These are phyloP conservation scores for Geranium rotundifolium DNA, from an alignment of 345 rosid genomes.

Conservation along the genomic window DNA sequence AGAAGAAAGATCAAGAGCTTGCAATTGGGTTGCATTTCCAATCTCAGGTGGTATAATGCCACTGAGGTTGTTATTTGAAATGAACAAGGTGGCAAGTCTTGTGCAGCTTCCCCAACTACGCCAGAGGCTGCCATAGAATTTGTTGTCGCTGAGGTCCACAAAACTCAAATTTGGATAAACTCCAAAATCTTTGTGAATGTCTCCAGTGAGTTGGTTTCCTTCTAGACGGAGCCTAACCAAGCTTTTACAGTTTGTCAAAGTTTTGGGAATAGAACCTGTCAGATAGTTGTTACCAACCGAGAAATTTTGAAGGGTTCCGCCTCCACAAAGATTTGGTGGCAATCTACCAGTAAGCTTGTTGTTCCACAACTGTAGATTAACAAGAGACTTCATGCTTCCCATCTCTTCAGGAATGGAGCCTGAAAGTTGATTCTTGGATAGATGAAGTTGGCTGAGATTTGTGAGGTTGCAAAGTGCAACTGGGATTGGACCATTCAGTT, in stretches of 20 bases:
- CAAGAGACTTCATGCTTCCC: neutral
- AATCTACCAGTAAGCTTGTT: constrained; percentile 16
- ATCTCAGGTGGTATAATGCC: constrained; percentile 24
- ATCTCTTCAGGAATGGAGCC: constrained; percentile 17
- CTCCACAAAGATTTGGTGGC: constrained; percentile 12
- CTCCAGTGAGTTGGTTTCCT: constrained; percentile 16
- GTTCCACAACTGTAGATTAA: neutral
- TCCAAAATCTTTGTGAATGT: constrained; percentile 19
- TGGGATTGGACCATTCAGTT: neutral
- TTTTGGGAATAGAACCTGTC: constrained; percentile 18
- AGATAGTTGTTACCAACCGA: constrained; percentile 4
- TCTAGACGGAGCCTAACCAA: constrained; percentile 17
- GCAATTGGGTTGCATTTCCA: constrained; percentile 11
- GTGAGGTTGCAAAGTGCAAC: neutral
- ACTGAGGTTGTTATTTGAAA: constrained; percentile 16
- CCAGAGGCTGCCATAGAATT: constrained; percentile 15
- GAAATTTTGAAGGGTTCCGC: constrained; percentile 1
- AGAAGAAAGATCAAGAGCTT: constrained; percentile 24
- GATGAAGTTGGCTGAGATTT: neutral
- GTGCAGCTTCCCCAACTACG: constrained; percentile 10
- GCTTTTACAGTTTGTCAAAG: constrained; percentile 20
- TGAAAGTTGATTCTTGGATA: constrained; percentile 2
- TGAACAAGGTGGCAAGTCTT: neutral
- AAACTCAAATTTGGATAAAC: constrained; percentile 12
- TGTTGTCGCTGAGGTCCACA: constrained; percentile 15